Base-by-base conservation (phyloP, 441 rosid genomes). In the Eruca vesicaria region DNA sequence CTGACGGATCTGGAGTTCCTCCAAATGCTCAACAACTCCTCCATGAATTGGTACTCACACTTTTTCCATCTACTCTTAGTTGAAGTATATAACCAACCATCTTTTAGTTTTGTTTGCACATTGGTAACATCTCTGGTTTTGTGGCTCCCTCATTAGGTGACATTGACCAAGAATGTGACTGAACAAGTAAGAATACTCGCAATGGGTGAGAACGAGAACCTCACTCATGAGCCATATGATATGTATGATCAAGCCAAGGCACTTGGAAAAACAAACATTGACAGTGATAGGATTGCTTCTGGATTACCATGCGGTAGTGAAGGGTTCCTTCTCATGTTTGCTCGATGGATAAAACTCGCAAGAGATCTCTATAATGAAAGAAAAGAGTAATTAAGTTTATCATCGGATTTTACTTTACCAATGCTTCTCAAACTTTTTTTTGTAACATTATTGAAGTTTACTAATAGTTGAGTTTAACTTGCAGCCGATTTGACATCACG, bases 231-330 rank as follows among this genome's bases (percentile, higher is more conserved):
- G 88, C 71, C 89, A 55, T 90, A 84, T 73, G 87, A 90, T 87
- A 86, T 89, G 9, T 97, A 97, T 79, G 99, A 97, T 83, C 99
- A 97, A 90, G 99, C 99, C 69, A 97, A 85, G 79, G 99, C 99
- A 36, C 99, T 97, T 73, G 99, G 99, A 74, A 97, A 94, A 87
- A 93, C 93, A 78, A 92, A 89, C 78, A 97, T 97, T 73, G 99
- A 97, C 80, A 83, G 88, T 69, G 98, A 90, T 79, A 97, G 98
- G 65, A 97, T 97, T 80, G 97, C 99, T 74, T 97, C 98, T 75
- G 99, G 99, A 76, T 87, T 97, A 82, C 99, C 99, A 35, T 97
- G 99, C 80, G 99, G 99, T 50, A 93, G 96, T 79, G 99, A 97
- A 82, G 99, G 99, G 63, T 97, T 92, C 85, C 93, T 97, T 71